These are phyloP conservation scores for Rhodotorula diobovata DNA, from an alignment of 768 basidiomycete genomes.

Conservation along the genomic window DNA sequence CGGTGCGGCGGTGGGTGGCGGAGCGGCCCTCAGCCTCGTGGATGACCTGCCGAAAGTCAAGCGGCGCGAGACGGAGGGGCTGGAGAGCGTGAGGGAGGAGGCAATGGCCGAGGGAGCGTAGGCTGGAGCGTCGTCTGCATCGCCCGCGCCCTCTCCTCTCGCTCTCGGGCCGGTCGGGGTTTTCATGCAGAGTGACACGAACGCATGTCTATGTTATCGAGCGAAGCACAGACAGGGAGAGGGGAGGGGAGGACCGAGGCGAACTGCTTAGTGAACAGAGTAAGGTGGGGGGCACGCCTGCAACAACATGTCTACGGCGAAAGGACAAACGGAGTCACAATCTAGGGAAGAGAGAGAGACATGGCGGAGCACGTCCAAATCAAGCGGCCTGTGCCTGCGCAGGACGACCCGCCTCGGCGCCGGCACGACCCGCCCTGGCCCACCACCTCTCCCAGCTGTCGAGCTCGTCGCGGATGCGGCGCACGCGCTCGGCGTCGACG, in stretches of 20 bases:
- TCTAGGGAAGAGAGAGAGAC: not conserved
- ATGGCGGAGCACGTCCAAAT: too few species aligned
- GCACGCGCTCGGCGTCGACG: conserved; percentile 61
- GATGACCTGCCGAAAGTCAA: conserved; percentile 9
- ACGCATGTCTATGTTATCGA: too few species aligned
- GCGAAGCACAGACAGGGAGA: too few species aligned
- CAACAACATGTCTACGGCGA: not conserved
- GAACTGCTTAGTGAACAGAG: too few species aligned
- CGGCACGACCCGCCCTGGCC: not conserved
- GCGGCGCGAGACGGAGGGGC: not conserved
- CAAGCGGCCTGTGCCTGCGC: not conserved
- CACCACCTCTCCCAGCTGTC: conserved; percentile 58
- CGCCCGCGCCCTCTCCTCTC: too few species aligned
- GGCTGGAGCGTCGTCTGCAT: too few species aligned
- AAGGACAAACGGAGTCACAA: too few species aligned
- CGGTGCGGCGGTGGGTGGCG: not conserved
- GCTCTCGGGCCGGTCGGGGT: too few species aligned
- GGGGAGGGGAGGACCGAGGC: too few species aligned
- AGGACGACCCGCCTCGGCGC: not conserved
- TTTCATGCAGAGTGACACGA: too few species aligned
- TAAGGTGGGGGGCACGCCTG: not conserved
- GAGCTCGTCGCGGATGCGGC: conserved; percentile 63
- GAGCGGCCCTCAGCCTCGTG: not conserved
- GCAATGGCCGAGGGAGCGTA: too few species aligned
- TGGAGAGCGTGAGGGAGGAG: not conserved